Percentiles rank a stretch among this genome's conserved stretches.
phyloP scores from a whole-genome alignment of 352 stramenopile genomes.

The Halophytophthora polymorphica region DNA sequence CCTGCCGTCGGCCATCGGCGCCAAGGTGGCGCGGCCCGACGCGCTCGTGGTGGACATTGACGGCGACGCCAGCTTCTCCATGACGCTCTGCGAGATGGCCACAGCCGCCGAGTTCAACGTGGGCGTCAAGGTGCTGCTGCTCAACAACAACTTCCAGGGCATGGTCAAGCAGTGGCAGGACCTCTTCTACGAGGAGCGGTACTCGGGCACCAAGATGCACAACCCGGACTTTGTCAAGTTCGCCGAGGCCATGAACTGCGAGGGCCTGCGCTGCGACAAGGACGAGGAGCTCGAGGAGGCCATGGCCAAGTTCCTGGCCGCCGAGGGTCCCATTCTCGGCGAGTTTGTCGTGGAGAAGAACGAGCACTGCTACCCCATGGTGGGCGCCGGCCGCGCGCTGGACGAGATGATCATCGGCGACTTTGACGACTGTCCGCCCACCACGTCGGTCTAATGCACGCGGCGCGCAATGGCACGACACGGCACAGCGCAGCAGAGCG shows the following conservation, averaged over 20 bases:
- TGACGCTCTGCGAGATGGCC: slow-evolving; percentile 96
- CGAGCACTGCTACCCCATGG: slow-evolving; percentile 94
- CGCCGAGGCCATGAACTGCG: slow-evolving; percentile 91
- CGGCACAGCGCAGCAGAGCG: no score
- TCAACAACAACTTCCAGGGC: slow-evolving; percentile 97
- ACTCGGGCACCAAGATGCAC: slow-evolving; percentile 88
- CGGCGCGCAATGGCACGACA: neutral
- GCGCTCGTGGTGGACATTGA: slow-evolving; percentile 90
- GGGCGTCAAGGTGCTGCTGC: slow-evolving; percentile 93
- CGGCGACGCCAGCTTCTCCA: slow-evolving; percentile 95
- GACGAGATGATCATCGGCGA: slow-evolving; percentile 97
- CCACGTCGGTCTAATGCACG: slow-evolving; percentile 90
- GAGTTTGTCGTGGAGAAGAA: slow-evolving; percentile 95
- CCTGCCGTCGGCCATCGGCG: slow-evolving; percentile 91
- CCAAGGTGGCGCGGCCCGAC: slow-evolving; percentile 91
- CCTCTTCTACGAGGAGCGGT: slow-evolving; percentile 95
- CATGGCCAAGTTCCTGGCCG: slow-evolving; percentile 92
- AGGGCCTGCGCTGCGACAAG: slow-evolving; percentile 86
- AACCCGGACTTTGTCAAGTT: slow-evolving; percentile 95
- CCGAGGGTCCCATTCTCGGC: slow-evolving; percentile 91
- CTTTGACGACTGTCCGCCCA: slow-evolving; percentile 91
- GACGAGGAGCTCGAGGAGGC: slow-evolving; percentile 88
- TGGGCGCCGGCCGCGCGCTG: slow-evolving; percentile 86
- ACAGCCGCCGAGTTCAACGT: slow-evolving; percentile 94
- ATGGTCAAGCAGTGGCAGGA: slow-evolving; percentile 98